A percentile compares a stretch with the other conserved stretches of the same genome.
These are phyloP conservation scores for Teunomyces tritomae DNA, from an alignment of 805 yeast species.

Conservation along the genomic window DNA sequence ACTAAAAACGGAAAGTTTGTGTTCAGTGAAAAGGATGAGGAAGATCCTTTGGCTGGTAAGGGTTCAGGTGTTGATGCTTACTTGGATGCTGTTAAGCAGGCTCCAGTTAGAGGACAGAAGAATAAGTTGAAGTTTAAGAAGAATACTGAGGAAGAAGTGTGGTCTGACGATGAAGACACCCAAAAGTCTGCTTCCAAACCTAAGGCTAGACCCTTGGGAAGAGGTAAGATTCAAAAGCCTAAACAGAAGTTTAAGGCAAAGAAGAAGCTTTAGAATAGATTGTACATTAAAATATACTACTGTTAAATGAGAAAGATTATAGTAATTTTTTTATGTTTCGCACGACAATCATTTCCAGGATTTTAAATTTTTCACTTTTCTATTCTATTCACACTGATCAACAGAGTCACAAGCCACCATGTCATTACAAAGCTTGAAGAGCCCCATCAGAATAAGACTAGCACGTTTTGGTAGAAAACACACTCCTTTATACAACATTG, in stretches of 20 bases:
- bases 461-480: constrained; percentile 91
- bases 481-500: constrained; percentile 88
- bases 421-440: constrained; percentile 41
- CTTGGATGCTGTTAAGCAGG: constrained; percentile 88
- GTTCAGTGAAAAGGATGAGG: constrained; percentile 50
- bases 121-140: constrained; percentile 86
- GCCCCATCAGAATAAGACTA: constrained; percentile 80
- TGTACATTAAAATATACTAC: constrained; percentile 1
- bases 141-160: constrained; percentile 46
- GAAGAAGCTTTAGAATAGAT: constrained; percentile 48
- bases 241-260: constrained; percentile 55
- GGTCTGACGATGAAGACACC: constrained; percentile 48
- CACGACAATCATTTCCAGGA: background rate
- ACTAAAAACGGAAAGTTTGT: constrained; percentile 68
- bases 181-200: constrained; percentile 7
- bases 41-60: constrained; percentile 35
- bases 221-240: constrained; percentile 32
- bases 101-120: constrained; percentile 91
- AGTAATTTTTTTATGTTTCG: background rate
- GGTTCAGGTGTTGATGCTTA: constrained; percentile 81
- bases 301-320: background rate
- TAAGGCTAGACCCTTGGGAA: constrained; percentile 15
- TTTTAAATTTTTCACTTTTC: background rate
- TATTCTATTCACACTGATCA: background rate
- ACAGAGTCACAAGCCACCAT: background rate